A percentile compares a stretch with the other conserved stretches of the same genome.
phyloP scores from a whole-genome alignment of 768 basidiomycete species.

The Leccinum boreale region DNA sequence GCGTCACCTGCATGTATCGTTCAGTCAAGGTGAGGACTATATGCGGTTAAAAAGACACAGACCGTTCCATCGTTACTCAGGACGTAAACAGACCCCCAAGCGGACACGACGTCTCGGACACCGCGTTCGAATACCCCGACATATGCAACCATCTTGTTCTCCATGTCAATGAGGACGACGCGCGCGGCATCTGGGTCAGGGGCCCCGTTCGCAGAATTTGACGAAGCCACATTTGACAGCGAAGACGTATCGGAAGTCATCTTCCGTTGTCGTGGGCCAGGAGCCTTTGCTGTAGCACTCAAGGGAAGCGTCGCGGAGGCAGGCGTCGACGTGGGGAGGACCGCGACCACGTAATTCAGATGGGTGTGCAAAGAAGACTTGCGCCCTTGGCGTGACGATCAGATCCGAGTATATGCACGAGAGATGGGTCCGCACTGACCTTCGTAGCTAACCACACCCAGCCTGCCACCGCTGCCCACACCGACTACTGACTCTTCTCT shows the following conservation, averaged over 20 bases:
- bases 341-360: conserved; percentile 83
- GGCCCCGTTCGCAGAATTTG: conserved; percentile 39
- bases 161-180: conserved; percentile 85
- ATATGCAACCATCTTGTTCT: conserved; percentile 88
- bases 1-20: conserved; percentile 45
- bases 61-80: conserved; percentile 78
- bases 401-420: background rate
- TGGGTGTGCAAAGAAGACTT: conserved; percentile 78
- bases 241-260: conserved; percentile 14
- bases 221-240: background rate
- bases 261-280: conserved; percentile 22
- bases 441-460: conserved; percentile 88
- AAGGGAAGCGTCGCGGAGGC: conserved; percentile 45
- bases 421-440: conserved; percentile 42
- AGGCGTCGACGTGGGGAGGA: conserved; percentile 80
- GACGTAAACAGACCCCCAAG: conserved; percentile 79
- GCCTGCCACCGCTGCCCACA: conserved; percentile 77
- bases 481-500: conserved; percentile 90
- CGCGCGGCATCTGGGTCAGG: conserved; percentile 63
- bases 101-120: conserved; percentile 77
- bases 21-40: background rate
- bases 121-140: conserved; percentile 79
- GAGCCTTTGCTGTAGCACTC: conserved; percentile 56
- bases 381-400: conserved; percentile 13
- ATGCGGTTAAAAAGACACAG: conserved; percentile 15